Base-by-base conservation (phyloP, 2,329 filamentous ascomycete species). In the Didymellaceae sp. region DNA sequence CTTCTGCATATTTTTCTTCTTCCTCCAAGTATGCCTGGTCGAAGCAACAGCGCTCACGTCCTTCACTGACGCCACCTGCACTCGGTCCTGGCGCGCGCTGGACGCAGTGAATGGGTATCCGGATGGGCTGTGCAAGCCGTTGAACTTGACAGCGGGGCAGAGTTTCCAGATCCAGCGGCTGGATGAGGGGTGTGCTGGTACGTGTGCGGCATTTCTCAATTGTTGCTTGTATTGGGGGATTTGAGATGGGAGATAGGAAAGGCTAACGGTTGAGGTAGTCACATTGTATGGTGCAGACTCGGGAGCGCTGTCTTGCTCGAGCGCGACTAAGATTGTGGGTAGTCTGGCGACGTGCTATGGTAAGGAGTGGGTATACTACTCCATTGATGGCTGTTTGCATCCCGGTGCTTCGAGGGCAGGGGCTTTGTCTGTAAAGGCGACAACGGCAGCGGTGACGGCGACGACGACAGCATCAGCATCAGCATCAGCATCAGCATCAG, bases 351-450 rank as follows among this genome's bases (percentile, higher is more conserved):
- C 44, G 8, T 69, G 66, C 47, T 69, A 68, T 43, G 63, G 64
- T 33, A 50, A 62, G 2, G 58, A 61, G 5, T 69, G 64, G 63
- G 44, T 52, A 6, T 67, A 66, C 26, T 69, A 65, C 43, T 66
- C 63, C 25, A 63, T 69, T 17, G 63, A 68, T 24, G 52, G 56
- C 2, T 68, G 65, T 34, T 28, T 56, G 4, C 43, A 41, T 1
- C 59, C 59, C 11, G 35, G 14, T 14, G 28, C 52, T 3, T 55
- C 58, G 3, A 42, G 48, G 9, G 24, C 44, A 28, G 4, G 26
- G 7, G 26, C 10, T 13, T 28, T 13, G 10, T 4, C 10, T 13
- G n/a, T 13, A 28, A 13, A 28, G 26, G 26, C 26, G 4, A 34
- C 17, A 18, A 25, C 30, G 9, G 16, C 14, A 6, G 14, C 18